A percentile compares a stretch with the other conserved stretches of the same genome.
Conservation (phyloP, 768 basidiomycete species). For the Sporobolomyces pararoseus region DNA sequence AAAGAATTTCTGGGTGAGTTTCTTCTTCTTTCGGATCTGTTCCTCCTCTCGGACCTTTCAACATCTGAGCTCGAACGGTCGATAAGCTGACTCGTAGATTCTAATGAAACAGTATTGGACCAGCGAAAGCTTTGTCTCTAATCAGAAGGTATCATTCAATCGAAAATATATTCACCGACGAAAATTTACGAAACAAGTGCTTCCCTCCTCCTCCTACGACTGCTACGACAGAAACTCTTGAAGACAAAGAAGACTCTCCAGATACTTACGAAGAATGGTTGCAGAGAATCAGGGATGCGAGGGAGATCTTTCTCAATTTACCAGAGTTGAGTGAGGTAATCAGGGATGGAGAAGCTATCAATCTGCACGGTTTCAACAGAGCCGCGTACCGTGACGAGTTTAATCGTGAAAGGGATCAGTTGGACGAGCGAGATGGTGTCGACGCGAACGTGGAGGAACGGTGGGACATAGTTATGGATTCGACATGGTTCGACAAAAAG, state of each 20-base stretch:
- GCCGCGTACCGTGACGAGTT: no score
- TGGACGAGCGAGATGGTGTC: no score
- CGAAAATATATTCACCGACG: constrained; percentile 13
- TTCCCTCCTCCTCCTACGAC: neutral
- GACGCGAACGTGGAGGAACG: neutral
- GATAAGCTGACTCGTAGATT: neutral
- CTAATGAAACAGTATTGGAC: constrained; percentile 27
- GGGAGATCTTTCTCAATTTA: constrained; percentile 20
- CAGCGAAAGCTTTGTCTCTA: neutral
- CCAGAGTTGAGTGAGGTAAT: constrained; percentile 8
- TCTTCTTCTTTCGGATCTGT: neutral
- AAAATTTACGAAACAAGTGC: neutral
- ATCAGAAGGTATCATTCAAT: constrained; percentile 1
- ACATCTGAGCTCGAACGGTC: no score
- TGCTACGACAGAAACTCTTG: no score
- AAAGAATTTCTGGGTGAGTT: constrained; percentile 20
- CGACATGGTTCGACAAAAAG: constrained; percentile 2
- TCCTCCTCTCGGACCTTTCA: no score
- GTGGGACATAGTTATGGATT: neutral
- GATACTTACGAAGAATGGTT: constrained; percentile 3
- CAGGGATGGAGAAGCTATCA: neutral
- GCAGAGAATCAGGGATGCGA: constrained; percentile 15
- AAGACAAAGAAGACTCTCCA: neutral
- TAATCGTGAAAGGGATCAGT: no score
- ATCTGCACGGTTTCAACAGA: no score